A percentile compares a stretch with the other conserved stretches of the same genome.
phyloP scores from a whole-genome alignment of 1,139 yeast genomes.

The Zygosaccharomyces pseudobailii region DNA sequence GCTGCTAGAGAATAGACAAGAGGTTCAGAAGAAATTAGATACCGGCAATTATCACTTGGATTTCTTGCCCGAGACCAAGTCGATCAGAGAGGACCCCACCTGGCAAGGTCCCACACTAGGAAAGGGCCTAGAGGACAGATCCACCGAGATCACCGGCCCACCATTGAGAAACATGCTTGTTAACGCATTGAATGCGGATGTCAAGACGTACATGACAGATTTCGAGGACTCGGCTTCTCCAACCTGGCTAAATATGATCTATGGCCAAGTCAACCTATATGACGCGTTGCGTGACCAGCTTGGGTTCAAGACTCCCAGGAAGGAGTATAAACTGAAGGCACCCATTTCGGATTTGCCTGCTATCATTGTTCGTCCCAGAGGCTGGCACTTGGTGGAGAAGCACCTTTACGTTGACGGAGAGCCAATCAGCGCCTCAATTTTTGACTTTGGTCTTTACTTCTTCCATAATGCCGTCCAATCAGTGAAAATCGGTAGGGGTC shows the following conservation, averaged over 20 bases:
- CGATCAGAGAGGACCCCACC: slow-evolving; percentile 62
- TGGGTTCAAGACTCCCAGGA: slow-evolving; percentile 47
- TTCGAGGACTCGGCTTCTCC: slow-evolving; percentile 95
- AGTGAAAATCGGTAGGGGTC: slow-evolving; percentile 60
- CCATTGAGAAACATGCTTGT: slow-evolving; percentile 88
- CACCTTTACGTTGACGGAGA: slow-evolving; percentile 68
- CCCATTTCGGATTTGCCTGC: slow-evolving; percentile 59
- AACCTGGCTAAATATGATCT: slow-evolving; percentile 83
- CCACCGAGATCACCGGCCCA: slow-evolving; percentile 89
- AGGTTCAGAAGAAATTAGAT: slow-evolving; percentile 56
- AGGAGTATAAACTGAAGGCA: slow-evolving; percentile 45
- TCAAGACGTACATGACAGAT: slow-evolving; percentile 92
- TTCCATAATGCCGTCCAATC: slow-evolving; percentile 61
- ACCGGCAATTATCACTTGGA: slow-evolving; percentile 50
- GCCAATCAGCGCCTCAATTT: slow-evolving; percentile 70
- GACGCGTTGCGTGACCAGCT: slow-evolving; percentile 76
- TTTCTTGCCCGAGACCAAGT: slow-evolving; percentile 60
- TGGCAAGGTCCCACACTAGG: slow-evolving; percentile 72
- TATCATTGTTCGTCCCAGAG: slow-evolving; percentile 78
- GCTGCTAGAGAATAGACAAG: slow-evolving; percentile 56
- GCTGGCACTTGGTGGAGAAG: slow-evolving; percentile 77
- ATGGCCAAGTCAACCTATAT: slow-evolving; percentile 88
- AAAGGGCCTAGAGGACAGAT: slow-evolving; percentile 61
- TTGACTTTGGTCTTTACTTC: slow-evolving; percentile 75
- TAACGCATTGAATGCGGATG: slow-evolving; percentile 84